A percentile compares a stretch with the other conserved stretches of the same genome.
These are phyloP conservation scores for Prunus davidiana DNA, from an alignment of 306 rosid genomes.

Conservation along the genomic window DNA sequence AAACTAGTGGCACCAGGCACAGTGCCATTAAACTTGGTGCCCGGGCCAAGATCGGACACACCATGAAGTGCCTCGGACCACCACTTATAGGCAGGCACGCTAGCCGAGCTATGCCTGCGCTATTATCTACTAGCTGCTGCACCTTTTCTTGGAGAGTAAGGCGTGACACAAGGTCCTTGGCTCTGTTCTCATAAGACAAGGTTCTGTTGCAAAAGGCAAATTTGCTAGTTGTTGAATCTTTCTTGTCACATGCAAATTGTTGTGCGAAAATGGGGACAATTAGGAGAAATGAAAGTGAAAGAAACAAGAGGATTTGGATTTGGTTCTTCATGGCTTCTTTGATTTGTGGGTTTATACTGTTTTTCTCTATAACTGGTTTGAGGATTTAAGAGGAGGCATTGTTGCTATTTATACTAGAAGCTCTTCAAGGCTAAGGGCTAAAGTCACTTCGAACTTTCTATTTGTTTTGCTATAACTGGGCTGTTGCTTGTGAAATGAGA, in stretches of 20 bases:
- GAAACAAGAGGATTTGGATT: slow-evolving; percentile 15
- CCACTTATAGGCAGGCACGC: slow-evolving; percentile 73
- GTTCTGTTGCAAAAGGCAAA: slow-evolving; percentile 63
- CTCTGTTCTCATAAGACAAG: slow-evolving; percentile 38
- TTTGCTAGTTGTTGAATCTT: slow-evolving; percentile 27
- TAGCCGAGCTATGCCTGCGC: slow-evolving; percentile 45
- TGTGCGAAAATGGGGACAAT: slow-evolving; percentile 31
- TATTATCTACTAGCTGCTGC: slow-evolving; percentile 41
- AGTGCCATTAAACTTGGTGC: slow-evolving; percentile 43
- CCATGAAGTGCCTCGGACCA: slow-evolving; percentile 89
- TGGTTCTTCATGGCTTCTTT: slow-evolving; percentile 32
- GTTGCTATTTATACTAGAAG: slow-evolving; percentile 30
- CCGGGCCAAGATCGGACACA: slow-evolving; percentile 63
- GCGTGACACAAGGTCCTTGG: slow-evolving; percentile 55
- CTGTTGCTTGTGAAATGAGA: slow-evolving; percentile 49
- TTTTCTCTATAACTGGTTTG: not conserved
- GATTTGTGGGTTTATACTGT: not conserved
- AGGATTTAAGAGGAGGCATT: not conserved
- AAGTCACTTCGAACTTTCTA: not conserved
- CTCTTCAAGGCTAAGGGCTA: not conserved
- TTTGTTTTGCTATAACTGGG: slow-evolving; percentile 15
- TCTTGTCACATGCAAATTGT: slow-evolving; percentile 57
- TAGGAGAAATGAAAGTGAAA: slow-evolving; percentile 22
- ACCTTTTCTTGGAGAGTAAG: slow-evolving; percentile 60
- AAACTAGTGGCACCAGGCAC: slow-evolving; percentile 77